Percentiles rank a stretch among this genome's conserved stretches.
Conservation (phyloP, 164 flowering plant genomes). For the Vitis cinerea region DNA sequence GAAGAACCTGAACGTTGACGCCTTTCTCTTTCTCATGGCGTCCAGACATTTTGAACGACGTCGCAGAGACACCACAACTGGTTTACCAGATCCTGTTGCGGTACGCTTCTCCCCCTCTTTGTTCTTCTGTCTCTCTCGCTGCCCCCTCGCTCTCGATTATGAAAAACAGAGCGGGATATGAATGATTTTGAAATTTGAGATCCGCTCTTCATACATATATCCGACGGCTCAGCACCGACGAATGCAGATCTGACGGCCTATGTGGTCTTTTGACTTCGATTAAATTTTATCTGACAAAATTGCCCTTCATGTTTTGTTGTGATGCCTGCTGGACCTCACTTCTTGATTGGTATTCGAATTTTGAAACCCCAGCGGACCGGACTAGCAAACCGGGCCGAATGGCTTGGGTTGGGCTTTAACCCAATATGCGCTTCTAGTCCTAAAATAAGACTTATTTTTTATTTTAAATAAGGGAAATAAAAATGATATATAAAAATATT, state of each 20-base stretch:
- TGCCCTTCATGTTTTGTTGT: not conserved
- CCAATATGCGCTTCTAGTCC: too few relatives aligned
- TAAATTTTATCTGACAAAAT: not conserved
- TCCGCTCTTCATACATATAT: conserved; percentile 20
- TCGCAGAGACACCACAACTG: not conserved
- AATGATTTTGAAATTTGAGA: conserved; percentile 26
- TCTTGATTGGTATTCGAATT: not conserved
- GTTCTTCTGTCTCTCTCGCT: conserved; percentile 14
- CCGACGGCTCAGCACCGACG: not conserved
- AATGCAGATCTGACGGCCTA: conserved; percentile 14
- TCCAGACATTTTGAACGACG: conserved; percentile 43
- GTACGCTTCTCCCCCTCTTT: not conserved
- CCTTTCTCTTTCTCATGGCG: conserved; percentile 91
- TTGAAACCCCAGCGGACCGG: not conserved
- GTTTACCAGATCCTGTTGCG: conserved; percentile 8
- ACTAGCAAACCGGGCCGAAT: not conserved
- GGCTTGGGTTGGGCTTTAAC: not conserved
- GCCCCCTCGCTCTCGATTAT: conserved; percentile 10
- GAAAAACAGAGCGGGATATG: conserved; percentile 22
- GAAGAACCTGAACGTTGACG: conserved; percentile 94
- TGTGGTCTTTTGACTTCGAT: not conserved
- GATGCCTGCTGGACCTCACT: not conserved
- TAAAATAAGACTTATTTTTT: too few relatives aligned
- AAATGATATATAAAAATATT: too few relatives aligned
- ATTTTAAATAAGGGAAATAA: too few relatives aligned